A percentile compares a stretch with the other conserved stretches of the same genome.
phyloP scores from a whole-genome alignment of 2,329 filamentous ascomycete species.

The Pseudogymnoascus sp. region DNA sequence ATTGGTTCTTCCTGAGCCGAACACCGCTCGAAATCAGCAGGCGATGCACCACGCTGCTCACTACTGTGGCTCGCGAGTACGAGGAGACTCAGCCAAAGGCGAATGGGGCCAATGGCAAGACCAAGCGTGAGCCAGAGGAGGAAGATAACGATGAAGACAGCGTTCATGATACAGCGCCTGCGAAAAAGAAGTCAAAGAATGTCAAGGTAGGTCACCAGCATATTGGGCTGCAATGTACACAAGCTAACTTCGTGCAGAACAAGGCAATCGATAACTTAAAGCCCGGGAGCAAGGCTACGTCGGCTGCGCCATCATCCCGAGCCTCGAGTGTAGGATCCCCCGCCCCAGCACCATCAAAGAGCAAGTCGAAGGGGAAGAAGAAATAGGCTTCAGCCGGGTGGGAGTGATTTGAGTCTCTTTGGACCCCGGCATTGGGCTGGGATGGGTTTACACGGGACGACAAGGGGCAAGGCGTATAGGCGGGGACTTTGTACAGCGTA shows the following conservation, averaged over 20 bases:
- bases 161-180: conserved; percentile 72
- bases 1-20: conserved; percentile 97
- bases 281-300: conserved; percentile 66
- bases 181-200: conserved; percentile 91
- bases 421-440: neutral
- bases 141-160: conserved; percentile 81
- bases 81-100: conserved; percentile 52
- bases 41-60: conserved; percentile 87
- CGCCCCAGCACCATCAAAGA: conserved; percentile 43
- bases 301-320: conserved; percentile 65
- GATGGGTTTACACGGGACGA: neutral
- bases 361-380: conserved; percentile 6
- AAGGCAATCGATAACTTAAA: conserved; percentile 90
- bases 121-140: conserved; percentile 70
- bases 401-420: neutral
- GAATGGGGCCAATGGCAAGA: conserved; percentile 58
- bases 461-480: conserved; percentile 5
- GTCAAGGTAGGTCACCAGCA: conserved; percentile 61
- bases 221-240: neutral
- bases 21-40: conserved; percentile 89
- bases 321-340: conserved; percentile 84
- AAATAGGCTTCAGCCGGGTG: neutral
- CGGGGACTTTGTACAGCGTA: conserved; percentile 7
- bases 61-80: conserved; percentile 91
- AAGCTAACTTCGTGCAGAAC: conserved; percentile 53